Conservation (phyloP, 2,329 filamentous ascomycete species). For the Aschersonia sp. region DNA sequence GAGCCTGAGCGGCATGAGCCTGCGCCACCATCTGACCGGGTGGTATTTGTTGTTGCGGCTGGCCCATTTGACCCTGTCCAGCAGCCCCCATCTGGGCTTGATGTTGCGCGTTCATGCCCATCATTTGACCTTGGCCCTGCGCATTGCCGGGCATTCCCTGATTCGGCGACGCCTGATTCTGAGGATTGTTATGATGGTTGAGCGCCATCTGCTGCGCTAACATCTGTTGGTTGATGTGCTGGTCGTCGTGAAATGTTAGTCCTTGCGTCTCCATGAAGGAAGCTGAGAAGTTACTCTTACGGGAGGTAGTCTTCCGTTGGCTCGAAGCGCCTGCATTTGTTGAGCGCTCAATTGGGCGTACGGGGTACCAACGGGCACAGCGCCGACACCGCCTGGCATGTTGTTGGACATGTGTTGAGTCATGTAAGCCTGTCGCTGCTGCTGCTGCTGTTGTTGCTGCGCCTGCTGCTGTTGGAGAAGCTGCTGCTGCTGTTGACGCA, state of each 20-base stretch:
- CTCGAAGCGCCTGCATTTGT: conserved; percentile 35
- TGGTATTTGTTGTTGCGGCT: conserved; percentile 9
- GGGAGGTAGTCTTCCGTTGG: conserved; percentile 20
- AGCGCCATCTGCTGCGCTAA: conserved; percentile 34
- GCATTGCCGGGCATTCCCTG: conserved; percentile 26
- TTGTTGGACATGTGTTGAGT: conserved; percentile 39
- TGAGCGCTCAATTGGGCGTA: conserved; percentile 31
- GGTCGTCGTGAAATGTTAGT: too few species aligned
- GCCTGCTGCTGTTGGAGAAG: conserved; percentile 40
- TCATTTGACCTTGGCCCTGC: conserved; percentile 23
- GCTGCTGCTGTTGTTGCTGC: conserved; percentile 39
- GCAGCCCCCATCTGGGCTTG: conserved; percentile 6
- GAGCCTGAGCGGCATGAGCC: conserved; percentile 20
- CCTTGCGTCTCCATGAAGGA: too few species aligned
- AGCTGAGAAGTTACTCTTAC: conserved; percentile 16
- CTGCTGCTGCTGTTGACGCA: conserved; percentile 40
- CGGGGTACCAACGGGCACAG: conserved; percentile 39
- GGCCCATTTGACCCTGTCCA: conserved; percentile 7
- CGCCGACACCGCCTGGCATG: conserved; percentile 27
- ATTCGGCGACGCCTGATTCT: conserved; percentile 19
- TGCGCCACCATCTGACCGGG: conserved; percentile 17
- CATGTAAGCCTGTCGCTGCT: conserved; percentile 36
- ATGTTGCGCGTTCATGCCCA: conserved; percentile 27
- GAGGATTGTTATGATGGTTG: conserved; percentile 22
- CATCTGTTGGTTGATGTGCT: conserved; percentile 12